Base-by-base conservation (phyloP, 352 stramenopile genomes). In the Globisporangium carolinianum region DNA sequence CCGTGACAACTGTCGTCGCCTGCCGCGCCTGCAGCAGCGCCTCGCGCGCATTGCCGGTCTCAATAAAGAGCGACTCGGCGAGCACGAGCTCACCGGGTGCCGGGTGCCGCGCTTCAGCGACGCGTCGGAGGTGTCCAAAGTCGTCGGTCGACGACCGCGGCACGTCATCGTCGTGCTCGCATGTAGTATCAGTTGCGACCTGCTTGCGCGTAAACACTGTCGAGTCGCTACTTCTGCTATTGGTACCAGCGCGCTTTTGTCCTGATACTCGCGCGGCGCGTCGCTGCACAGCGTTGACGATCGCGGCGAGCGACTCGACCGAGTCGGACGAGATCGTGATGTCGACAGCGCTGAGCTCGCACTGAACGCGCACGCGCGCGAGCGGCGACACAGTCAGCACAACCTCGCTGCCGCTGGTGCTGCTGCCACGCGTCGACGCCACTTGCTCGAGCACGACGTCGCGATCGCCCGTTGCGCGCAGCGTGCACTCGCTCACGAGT, bases 1-100 rank as follows among this genome's bases (percentile, higher is more conserved):
- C 43, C 47, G 56, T 58, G 32, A 71, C 37, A n/a, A 51, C 15
- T 6, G 46, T 57, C 36, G 61, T 38, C 3, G 45, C 36, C 35
- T 46, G 53, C 6, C 45, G 48, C 6, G 41, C n/a, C 24, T 53
- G n/a, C 38, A 52, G 18, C 12, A 50, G 36, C 47, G 45, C 50
- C 0, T 55, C 58, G 12, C 57, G 52, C 3, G 54, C 50, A 35
- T 53, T 79, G 43, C 68, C 64, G 1, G 78, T 92, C 64, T 92
- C 79, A 50, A 92, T 83, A 18, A 82, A 65, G 4, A 92, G 68
- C 18, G 66, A 53, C 52, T 92, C 77, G 1, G 75, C 73, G 45
- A 91, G 75, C 5, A 91, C 68, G 6, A 94, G 49, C 47, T 94
- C 83, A 18, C 83, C 83, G 14, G 79, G 71, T 17, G 55, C 63